Percentiles rank a stretch among this genome's conserved stretches.
Conservation (phyloP, 2,329 filamentous ascomycete genomes). For the Reticulascus tulasneorum region DNA sequence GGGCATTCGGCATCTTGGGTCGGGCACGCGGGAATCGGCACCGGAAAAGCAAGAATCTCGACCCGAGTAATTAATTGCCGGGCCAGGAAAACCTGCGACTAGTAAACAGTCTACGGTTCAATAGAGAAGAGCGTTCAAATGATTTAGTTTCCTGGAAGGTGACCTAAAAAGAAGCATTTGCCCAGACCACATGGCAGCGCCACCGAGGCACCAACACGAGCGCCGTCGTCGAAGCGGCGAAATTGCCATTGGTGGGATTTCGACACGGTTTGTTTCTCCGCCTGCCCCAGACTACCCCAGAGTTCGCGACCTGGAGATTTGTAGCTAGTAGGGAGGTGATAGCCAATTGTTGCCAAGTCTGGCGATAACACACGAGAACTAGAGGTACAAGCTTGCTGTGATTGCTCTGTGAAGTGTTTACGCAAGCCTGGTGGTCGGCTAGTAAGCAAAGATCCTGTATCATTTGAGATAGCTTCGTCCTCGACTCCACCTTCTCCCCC, state of each 20-base stretch:
- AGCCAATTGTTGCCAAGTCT: not conserved
- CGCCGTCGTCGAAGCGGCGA: not conserved
- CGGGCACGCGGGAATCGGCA: too few relatives aligned
- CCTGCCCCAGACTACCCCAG: constrained; percentile 2
- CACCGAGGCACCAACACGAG: not conserved
- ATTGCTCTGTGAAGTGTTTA: constrained; percentile 3
- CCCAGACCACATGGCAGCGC: constrained; percentile 6
- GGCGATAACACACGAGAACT: constrained; percentile 6
- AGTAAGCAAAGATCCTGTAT: too few relatives aligned
- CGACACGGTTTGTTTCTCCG: constrained; percentile 9
- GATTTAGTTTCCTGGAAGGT: too few relatives aligned
- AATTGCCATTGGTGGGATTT: constrained; percentile 11
- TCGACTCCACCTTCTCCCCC: too few relatives aligned
- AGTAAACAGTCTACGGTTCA: too few relatives aligned
- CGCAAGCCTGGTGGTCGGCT: constrained; percentile 9
- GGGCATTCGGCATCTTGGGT: too few relatives aligned
- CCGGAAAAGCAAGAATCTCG: too few relatives aligned
- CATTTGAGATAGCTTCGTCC: too few relatives aligned
- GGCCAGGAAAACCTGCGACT: too few relatives aligned
- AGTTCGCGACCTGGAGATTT: not conserved
- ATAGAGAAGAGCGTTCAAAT: constrained; percentile 41
- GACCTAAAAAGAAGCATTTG: constrained; percentile 11
- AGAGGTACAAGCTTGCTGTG: constrained; percentile 5
- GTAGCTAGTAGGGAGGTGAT: constrained; percentile 4
- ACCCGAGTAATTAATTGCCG: too few relatives aligned